Evolutionary conservation across 306 rosid genomes (phyloP), one percentile per base, ranked within the genome.

Genomic region (Cyclanthera cordifolia): DNA sequence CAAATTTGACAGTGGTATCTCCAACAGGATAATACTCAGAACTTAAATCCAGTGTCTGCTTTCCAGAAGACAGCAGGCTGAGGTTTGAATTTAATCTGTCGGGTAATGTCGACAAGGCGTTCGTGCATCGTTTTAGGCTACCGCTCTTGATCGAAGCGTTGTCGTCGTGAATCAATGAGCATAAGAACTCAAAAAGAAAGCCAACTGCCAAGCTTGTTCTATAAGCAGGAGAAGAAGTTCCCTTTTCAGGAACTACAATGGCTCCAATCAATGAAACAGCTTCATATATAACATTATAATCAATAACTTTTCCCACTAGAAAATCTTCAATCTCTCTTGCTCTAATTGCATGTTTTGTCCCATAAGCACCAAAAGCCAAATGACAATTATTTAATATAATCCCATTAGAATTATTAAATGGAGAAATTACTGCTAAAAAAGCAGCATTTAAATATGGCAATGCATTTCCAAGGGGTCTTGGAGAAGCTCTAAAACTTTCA

Each of bases 381-480:
- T 78, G 84, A 71, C 96, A 89, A 41, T 74, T 45, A 45, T 82
- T 74, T 43, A 93, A 68, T 50, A 67, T 7, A 34, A 76, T 60
- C 54, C 83, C 89, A 64, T 75, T 78, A 30, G 84, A 78, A 70
- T 74, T 75, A 10, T 85, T 61, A 75, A 83, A 50, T 19, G 79
- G 76, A 72, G 88, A 89, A 49, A 87, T 76, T 72, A 79, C 81
- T 23, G 79, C 93, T 53, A 89, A 76, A 81, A 93, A 87, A 70
- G 95, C 96, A 53, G 96, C 91, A 80, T 87, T 87, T 64, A 89
- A 72, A 74, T 81, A 82, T 8, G 96, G 74, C 73, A 93, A 79
- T 28, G 91, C 85, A 46, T 87, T 93, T 76, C 96, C 96, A 47
- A 93, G 91, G 6, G 98, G 91, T 48, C 95, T 82, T 16, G 89